Evolutionary conservation across 495 filamentous ascomycete species (phyloP).

Genomic region (Elaphomyces granulatus): DNA sequence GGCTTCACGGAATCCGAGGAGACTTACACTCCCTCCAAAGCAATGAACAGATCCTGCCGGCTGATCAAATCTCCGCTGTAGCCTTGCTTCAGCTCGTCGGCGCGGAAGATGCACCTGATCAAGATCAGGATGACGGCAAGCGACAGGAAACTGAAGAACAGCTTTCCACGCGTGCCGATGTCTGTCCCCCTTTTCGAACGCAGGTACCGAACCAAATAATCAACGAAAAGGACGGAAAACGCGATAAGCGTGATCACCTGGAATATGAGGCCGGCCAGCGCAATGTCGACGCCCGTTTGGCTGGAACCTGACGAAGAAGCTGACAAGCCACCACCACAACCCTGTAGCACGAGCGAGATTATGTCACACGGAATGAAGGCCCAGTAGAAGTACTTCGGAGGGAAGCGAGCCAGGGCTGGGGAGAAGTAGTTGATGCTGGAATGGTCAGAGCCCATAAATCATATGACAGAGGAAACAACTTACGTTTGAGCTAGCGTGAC

Average conservation of each 20-base stretch:
- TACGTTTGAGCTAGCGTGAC: conserved; percentile 33
- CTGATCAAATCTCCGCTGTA: conserved; percentile 28
- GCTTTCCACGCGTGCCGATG: background rate
- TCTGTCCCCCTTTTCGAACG: background rate
- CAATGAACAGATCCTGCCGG: conserved; percentile 34
- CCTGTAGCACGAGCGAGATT: conserved; percentile 38
- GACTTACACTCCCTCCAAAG: conserved; percentile 35
- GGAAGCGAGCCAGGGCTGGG: conserved; percentile 34
- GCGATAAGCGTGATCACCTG: conserved; percentile 39
- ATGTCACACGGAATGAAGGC: conserved; percentile 41
- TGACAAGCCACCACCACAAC: conserved; percentile 37
- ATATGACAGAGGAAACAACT: conserved; percentile 5
- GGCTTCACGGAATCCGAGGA: no score
- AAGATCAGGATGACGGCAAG: conserved; percentile 31
- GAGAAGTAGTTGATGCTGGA: conserved; percentile 30
- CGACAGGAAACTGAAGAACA: conserved; percentile 30
- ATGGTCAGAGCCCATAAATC: background rate
- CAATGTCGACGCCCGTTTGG: conserved; percentile 32
- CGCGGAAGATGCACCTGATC: conserved; percentile 33
- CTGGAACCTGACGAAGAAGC: conserved; percentile 19
- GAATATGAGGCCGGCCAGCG: conserved; percentile 39
- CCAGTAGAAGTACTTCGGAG: conserved; percentile 35
- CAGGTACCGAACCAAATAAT: conserved; percentile 41
- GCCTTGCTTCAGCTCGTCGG: conserved; percentile 35
- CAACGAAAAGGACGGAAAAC: conserved; percentile 36